These are phyloP conservation scores for Murraya paniculata DNA, from an alignment of 345 rosid species.

Conservation along the genomic window DNA sequence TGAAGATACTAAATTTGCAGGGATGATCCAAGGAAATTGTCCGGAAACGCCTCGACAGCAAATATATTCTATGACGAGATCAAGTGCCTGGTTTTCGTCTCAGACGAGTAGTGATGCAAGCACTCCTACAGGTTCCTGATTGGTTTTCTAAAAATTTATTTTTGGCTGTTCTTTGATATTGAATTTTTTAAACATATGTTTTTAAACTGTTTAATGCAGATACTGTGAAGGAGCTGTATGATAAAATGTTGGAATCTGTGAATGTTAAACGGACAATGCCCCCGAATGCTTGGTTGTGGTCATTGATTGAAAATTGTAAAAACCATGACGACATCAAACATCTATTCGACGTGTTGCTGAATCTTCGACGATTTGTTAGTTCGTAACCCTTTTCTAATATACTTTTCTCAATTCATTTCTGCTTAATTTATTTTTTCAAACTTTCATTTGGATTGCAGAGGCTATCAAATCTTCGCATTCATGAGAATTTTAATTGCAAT, in stretches of 20 bases:
- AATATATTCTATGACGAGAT: conserved; percentile 16
- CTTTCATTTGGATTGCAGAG: conserved; percentile 51
- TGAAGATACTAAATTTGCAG: conserved; percentile 2
- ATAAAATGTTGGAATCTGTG: conserved; percentile 56
- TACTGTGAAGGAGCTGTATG: conserved; percentile 67
- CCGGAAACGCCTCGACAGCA: conserved; percentile 7
- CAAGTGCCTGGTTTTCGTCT: conserved; percentile 34
- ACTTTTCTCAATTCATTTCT: not conserved
- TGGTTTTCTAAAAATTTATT: not conserved
- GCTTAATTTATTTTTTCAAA: not conserved
- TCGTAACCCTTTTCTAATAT: conserved; percentile 1
- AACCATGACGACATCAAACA: conserved; percentile 64
- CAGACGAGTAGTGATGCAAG: conserved; percentile 21
- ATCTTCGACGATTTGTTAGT: conserved; percentile 79
- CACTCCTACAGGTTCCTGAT: conserved; percentile 47
- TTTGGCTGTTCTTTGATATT: not conserved
- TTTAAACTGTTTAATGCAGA: conserved; percentile 39
- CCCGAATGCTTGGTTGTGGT: conserved; percentile 84
- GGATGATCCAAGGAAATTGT: conserved; percentile 23
- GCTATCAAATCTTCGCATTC: conserved; percentile 77
- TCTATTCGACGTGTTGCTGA: conserved; percentile 58
- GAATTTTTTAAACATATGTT: not conserved
- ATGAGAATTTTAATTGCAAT: conserved; percentile 67
- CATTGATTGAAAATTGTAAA: conserved; percentile 65
- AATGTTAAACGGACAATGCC: conserved; percentile 64